phyloP scores from a whole-genome alignment of 352 stramenopile species.

The Phytophthora idaei region DNA sequence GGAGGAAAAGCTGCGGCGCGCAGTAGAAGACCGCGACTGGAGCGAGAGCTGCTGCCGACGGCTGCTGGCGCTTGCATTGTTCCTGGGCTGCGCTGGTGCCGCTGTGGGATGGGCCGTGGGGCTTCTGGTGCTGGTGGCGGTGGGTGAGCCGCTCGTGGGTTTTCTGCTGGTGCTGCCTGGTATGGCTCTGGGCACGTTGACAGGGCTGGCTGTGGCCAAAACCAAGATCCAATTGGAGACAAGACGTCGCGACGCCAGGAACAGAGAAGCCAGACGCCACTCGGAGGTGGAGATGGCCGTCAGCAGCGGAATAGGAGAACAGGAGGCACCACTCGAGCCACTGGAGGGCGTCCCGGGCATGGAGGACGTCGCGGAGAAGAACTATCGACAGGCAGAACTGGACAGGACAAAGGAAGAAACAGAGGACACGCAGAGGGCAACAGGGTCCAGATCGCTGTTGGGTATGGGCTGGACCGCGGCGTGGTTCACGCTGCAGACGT shows the following conservation, averaged over 20 bases:
- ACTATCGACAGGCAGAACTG: conserved; percentile 9
- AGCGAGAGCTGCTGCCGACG: conserved; percentile 50
- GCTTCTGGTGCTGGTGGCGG: conserved; percentile 53
- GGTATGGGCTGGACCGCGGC: conserved; percentile 41
- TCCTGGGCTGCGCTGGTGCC: conserved; percentile 53
- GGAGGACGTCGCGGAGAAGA: conserved; percentile 29
- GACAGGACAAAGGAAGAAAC: conserved; percentile 1
- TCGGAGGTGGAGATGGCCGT: conserved; percentile 66
- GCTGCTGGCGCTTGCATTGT: conserved; percentile 60
- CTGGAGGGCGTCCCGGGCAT: conserved; percentile 41
- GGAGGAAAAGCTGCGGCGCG: conserved; percentile 56
- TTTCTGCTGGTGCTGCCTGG: conserved; percentile 71
- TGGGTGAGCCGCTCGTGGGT: conserved; percentile 60
- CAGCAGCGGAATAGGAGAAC: conserved; percentile 35
- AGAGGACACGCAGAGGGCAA: conserved; percentile 12
- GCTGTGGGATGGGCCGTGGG: conserved; percentile 58
- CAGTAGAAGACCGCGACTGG: conserved; percentile 56
- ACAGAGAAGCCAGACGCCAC: conserved; percentile 40
- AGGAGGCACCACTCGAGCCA: conserved; percentile 37
- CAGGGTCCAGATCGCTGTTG: conserved; percentile 30
- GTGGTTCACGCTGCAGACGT: conserved; percentile 53
- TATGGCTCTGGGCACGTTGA: conserved; percentile 55
- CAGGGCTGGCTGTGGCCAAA: conserved; percentile 62
- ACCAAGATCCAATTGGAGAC: conserved; percentile 65
- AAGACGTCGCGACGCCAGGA: conserved; percentile 46